Percentiles rank a stretch among this genome's conserved stretches.
Evolutionary conservation across 441 rosid genomes (phyloP).

Genomic region (Brassica balearica): DNA sequence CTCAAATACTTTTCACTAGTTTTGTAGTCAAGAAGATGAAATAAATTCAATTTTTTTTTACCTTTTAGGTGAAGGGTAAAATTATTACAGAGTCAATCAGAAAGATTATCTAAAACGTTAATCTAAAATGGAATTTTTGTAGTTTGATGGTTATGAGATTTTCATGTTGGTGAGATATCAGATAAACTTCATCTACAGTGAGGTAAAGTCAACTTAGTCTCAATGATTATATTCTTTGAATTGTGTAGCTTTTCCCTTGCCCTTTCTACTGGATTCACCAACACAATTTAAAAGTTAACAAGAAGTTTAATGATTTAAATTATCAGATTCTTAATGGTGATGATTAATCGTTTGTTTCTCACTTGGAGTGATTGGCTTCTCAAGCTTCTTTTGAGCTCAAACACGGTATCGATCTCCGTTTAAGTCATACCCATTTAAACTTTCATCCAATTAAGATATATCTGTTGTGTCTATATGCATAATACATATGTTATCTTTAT

Average conservation of each 20-base stretch:
- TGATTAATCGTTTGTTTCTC: too few relatives aligned
- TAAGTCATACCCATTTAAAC: too few relatives aligned
- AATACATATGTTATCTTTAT: neutral
- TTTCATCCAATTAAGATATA: too few relatives aligned
- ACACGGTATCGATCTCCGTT: too few relatives aligned
- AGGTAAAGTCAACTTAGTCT: neutral
- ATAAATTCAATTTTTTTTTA: neutral
- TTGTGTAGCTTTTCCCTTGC: neutral
- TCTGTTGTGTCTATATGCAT: too few relatives aligned
- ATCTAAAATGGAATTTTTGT: neutral
- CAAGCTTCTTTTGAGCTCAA: too few relatives aligned
- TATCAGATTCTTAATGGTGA: too few relatives aligned
- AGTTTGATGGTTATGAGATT: neutral
- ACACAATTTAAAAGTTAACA: too few relatives aligned
- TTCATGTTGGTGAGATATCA: neutral
- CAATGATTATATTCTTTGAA: neutral
- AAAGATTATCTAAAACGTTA: neutral
- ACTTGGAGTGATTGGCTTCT: too few relatives aligned
- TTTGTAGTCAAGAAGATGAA: neutral
- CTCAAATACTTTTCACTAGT: neutral
- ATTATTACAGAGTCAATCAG: neutral
- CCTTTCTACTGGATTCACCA: neutral
- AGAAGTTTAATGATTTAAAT: too few relatives aligned
- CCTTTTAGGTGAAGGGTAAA: neutral
- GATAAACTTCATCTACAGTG: neutral